phyloP scores from a whole-genome alignment of 345 rosid species.

The Psidium friedrichsthalianum region DNA sequence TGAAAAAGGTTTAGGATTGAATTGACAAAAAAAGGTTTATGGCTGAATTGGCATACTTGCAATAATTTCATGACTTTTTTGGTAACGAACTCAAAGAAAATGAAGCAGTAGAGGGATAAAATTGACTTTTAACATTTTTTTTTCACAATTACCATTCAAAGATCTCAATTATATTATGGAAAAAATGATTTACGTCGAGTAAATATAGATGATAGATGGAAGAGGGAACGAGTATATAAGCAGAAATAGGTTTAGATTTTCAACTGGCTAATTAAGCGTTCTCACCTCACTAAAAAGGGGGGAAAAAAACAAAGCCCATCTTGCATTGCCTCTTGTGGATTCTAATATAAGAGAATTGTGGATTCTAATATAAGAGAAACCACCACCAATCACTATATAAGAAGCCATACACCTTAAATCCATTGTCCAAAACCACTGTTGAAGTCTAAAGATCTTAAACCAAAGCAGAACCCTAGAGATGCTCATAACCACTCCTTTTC shows the following conservation, averaged over 20 bases:
- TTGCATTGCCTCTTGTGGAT: background rate
- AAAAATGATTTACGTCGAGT: background rate
- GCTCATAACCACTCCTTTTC: background rate
- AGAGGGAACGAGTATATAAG: background rate
- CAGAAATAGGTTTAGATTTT: background rate
- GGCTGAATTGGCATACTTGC: too few relatives aligned
- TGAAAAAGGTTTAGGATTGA: too few relatives aligned
- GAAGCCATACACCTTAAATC: background rate
- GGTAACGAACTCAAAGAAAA: background rate
- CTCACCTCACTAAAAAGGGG: background rate
- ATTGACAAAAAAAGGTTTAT: too few relatives aligned
- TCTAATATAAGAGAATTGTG: background rate
- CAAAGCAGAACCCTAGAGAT: background rate
- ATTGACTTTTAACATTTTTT: background rate
- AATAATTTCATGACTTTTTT: too few relatives aligned
- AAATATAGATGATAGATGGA: background rate
- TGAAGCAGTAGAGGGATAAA: background rate
- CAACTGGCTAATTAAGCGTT: background rate
- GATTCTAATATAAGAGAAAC: background rate
- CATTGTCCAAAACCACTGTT: background rate
- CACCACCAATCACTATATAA: background rate
- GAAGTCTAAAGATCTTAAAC: background rate
- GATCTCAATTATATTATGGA: background rate
- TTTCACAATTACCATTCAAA: background rate
- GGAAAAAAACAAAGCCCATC: background rate